Evolutionary conservation across 768 basidiomycete species (phyloP).

Genomic region (Tylopilus vinaceipallidus): DNA sequence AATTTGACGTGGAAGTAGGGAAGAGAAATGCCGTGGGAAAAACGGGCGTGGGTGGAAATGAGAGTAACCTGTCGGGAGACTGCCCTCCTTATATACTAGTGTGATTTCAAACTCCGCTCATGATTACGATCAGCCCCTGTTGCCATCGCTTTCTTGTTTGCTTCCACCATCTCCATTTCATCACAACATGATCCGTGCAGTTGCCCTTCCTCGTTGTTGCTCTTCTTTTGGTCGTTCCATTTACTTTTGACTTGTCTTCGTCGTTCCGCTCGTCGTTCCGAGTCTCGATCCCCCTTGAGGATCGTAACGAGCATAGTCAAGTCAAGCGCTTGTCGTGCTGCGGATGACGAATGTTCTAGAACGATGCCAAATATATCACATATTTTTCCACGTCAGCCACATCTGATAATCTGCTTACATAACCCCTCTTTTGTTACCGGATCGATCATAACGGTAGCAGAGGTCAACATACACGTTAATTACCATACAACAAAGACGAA

Average conservation of each 20-base stretch:
- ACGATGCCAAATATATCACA: constrained; percentile 13
- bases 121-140: constrained; percentile 14
- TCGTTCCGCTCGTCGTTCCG: background rate
- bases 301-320: background rate
- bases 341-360: constrained; percentile 29
- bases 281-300: background rate
- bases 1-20: constrained; percentile 21
- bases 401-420: constrained; percentile 4
- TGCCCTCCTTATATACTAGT: constrained; percentile 27
- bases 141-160: constrained; percentile 19
- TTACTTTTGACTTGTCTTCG: background rate
- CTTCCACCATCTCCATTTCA: constrained; percentile 21
- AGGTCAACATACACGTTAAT: constrained; percentile 1
- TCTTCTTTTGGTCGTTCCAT: background rate
- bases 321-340: background rate
- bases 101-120: constrained; percentile 31
- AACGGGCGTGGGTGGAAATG: constrained; percentile 25
- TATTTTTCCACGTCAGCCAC: constrained; percentile 12
- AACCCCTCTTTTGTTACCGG: background rate
- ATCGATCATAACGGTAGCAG: background rate
- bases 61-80: constrained; percentile 12
- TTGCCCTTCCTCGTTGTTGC: background rate
- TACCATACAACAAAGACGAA: constrained; percentile 2
- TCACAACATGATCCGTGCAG: constrained; percentile 13
- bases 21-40: constrained; percentile 29